Evolutionary conservation across 805 yeast genomes (phyloP), one percentile per base, ranked within the genome.

Genomic region (Suhomyces sp.): DNA sequence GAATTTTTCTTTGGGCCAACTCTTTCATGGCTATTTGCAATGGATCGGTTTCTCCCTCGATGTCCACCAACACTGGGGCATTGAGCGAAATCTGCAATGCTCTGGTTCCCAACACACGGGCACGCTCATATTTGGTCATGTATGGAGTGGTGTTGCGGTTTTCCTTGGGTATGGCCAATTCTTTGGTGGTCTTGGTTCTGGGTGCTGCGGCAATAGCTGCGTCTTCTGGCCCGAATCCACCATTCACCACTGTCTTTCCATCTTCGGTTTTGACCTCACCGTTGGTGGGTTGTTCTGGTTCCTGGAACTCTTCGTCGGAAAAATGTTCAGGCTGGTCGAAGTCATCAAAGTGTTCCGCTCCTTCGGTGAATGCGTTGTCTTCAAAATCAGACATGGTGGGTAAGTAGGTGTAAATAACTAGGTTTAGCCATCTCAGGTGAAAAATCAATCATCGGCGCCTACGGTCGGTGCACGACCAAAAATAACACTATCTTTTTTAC

Each of bases 1-100:
- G 99, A 52, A 96, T 91, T 69, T 92, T 94, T 71, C 89, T 85
- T 71, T 94, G 98, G 1, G 96, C 83, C 57, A 94, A 80, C 71
- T 94, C 99, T 71, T 96, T 94, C 89, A 90, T 87, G 54, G 99
- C 97, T 56, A 94, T 94, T 71, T 92, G 97, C 66, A 94, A 77
- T 12, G 99, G 99, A 69, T 94, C 99, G 2, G 99, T 96, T 71
- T 96, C 99, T 65, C 99, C 99, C 73, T 94, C 99, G 53, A 94
- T 83, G 65, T 96, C 99, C 41, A 94, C 99, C 66, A 94, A 81
- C 2, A 94, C 98, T 2, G 99, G 99, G 1, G 99, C 99, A 67
- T 94, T 94, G 89, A 94, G 88, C 24, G 97, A 90, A 62, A 94
- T 93, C 72, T 94, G 99, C 58, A 94, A 76, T 1, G 99, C 99